Base-by-base conservation (phyloP, 2,329 filamentous ascomycete species). In the Colletotrichum sansevieriae region DNA sequence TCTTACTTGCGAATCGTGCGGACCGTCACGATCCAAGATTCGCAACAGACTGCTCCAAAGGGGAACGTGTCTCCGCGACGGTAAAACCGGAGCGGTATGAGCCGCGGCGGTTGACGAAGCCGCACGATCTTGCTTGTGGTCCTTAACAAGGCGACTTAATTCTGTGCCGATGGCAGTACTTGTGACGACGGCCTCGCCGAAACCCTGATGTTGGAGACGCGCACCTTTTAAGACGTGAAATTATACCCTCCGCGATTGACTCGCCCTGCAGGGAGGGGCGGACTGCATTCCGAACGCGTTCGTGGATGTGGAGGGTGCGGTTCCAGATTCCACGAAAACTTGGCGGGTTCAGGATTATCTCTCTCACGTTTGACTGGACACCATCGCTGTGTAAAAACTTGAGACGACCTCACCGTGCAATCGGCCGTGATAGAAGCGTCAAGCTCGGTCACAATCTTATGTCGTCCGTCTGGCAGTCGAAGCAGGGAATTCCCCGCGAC, bases 71-170 rank as follows among this genome's bases (percentile, higher is more conserved):
- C 49, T 52, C 49, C 49, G 49, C n/a, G 18, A n/a, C 49, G 29
- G 29, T 54, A 54, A 54, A 52, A 52, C 49, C 49, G 15, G n/a
- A 52, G 49, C 13, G 25, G 49, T 52, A 52, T 54, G 49, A 54
- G 49, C 49, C 49, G 33, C 49, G 22, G 29, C 35, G 47, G 25
- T 43, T 13, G 35, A 41, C 35, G 33, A 61, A 22, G 12, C 49
- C 35, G 12, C 49, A 35, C 1, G 49, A 41, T 61, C 46, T 41
- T 22, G 20, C 15, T 11, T 12, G 37, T 39, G 37, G 37, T 39
- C 11, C 29, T 39, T 39, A 13, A 12, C 37, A 13, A 39, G 15
- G 4, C 11, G 13, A 13, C 37, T 12, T 39, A 39, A 12, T 12
- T 7, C 10, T 39, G 37, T 6, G 11, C 13, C 13, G 10, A 12